phyloP scores from a whole-genome alignment of 495 filamentous ascomycete genomes.

The Neurospora cerealis region DNA sequence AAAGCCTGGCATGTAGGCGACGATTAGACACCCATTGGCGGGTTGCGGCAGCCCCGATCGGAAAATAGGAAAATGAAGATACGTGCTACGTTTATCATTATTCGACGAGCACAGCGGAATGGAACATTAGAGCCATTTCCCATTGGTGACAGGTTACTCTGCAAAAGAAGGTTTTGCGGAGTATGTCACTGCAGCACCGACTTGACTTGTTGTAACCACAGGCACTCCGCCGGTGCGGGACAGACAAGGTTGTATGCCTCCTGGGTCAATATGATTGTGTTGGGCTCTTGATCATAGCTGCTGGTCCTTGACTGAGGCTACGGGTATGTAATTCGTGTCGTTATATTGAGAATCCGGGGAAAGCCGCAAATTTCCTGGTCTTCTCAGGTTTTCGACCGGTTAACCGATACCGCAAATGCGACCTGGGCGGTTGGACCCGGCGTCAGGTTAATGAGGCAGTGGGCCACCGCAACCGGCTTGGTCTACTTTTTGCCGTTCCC shows the following conservation, averaged over 20 bases:
- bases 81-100: slow-evolving; percentile 12
- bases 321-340: background rate
- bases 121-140: slow-evolving; percentile 11
- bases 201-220: background rate
- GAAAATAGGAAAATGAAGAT: slow-evolving; percentile 21
- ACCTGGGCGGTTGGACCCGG: background rate
- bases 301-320: background rate
- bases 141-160: slow-evolving; percentile 7
- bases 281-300: background rate
- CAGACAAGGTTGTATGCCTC: background rate
- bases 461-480: background rate
- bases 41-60: slow-evolving; percentile 7
- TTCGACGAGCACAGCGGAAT: slow-evolving; percentile 16
- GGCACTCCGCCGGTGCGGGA: background rate
- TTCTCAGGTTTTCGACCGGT: background rate
- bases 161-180: slow-evolving; percentile 10
- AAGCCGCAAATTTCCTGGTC: background rate
- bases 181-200: slow-evolving; percentile 1
- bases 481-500: background rate
- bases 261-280: background rate
- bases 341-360: background rate
- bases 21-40: background rate
- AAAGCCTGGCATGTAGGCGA: background rate
- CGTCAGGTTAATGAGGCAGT: background rate
- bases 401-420: background rate